These are phyloP conservation scores for Bisporella sp. DNA, from an alignment of 2,329 filamentous ascomycete genomes.

Conservation along the genomic window DNA sequence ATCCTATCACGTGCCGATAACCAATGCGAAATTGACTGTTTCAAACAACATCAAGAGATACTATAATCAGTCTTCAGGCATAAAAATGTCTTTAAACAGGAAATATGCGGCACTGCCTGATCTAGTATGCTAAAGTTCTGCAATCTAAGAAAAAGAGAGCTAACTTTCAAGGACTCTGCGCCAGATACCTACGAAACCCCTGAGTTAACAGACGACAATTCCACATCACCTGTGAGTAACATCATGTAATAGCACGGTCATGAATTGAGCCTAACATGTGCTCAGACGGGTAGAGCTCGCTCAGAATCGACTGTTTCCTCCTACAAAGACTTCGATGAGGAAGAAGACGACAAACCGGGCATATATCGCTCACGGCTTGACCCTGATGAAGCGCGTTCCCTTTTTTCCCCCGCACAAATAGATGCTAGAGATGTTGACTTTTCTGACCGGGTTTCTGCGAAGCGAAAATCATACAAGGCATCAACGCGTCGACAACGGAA, in stretches of 20 bases:
- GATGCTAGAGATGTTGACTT: constrained; percentile 79
- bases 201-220: constrained; percentile 83
- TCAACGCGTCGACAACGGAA: constrained; percentile 61
- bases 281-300: constrained; percentile 36
- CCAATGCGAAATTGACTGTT: too few species aligned
- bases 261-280: constrained; percentile 2
- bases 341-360: constrained; percentile 54
- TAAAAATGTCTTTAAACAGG: constrained; percentile 59
- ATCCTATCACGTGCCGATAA: too few species aligned
- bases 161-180: constrained; percentile 62
- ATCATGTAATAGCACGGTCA: not conserved
- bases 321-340: constrained; percentile 55
- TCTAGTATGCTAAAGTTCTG: constrained; percentile 45
- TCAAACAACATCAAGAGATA: not conserved
- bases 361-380: constrained; percentile 74
- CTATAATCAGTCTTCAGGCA: not conserved
- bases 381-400: constrained; percentile 70
- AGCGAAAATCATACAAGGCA: constrained; percentile 76
- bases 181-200: constrained; percentile 97
- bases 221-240: constrained; percentile 66
- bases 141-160: too few species aligned
- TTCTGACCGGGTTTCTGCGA: constrained; percentile 78
- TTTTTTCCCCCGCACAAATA: constrained; percentile 69
- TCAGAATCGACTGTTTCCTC: constrained; percentile 46
- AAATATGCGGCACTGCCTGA: constrained; percentile 81